Percentiles rank a stretch among this genome's conserved stretches.
phyloP scores from a whole-genome alignment of 805 yeast species.

The Myxozyma geophila region DNA sequence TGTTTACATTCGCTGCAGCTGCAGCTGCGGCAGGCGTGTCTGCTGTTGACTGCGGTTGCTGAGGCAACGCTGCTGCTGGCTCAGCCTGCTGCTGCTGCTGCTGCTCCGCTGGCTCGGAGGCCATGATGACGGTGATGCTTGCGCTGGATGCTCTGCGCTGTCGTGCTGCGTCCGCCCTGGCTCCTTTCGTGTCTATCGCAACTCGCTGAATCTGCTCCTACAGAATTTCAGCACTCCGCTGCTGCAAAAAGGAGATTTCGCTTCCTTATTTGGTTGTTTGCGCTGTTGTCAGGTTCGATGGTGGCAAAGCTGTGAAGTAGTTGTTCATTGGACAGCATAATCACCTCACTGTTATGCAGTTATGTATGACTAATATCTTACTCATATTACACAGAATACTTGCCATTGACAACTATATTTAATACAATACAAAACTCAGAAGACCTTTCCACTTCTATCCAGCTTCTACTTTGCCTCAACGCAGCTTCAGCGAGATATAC shows the following conservation, averaged over 20 bases:
- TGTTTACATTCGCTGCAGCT: constrained; percentile 1
- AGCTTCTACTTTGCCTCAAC: not conserved
- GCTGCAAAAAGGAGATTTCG: not conserved
- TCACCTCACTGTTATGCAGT: not conserved
- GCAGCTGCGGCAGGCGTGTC: constrained; percentile 27
- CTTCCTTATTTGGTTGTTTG: not conserved
- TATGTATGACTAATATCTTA: not conserved
- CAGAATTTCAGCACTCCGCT: too few species aligned
- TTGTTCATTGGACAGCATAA: constrained; percentile 6
- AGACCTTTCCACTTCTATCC: not conserved
- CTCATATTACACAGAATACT: not conserved
- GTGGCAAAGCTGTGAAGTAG: constrained; percentile 2
- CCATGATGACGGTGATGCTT: not conserved
- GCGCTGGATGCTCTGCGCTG: not conserved
- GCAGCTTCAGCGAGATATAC: constrained; percentile 53
- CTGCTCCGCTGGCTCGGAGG: not conserved
- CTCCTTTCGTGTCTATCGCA: too few species aligned
- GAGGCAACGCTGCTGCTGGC: constrained; percentile 1
- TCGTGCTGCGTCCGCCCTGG: too few species aligned
- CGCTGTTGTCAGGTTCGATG: not conserved
- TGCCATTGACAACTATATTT: not conserved
- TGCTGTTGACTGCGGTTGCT: not conserved
- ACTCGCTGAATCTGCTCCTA: too few species aligned
- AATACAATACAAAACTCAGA: not conserved
- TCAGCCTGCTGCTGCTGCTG: not conserved